Evolutionary conservation across 257 asterid genomes (phyloP).

Genomic region (Capsicum baccatum): DNA sequence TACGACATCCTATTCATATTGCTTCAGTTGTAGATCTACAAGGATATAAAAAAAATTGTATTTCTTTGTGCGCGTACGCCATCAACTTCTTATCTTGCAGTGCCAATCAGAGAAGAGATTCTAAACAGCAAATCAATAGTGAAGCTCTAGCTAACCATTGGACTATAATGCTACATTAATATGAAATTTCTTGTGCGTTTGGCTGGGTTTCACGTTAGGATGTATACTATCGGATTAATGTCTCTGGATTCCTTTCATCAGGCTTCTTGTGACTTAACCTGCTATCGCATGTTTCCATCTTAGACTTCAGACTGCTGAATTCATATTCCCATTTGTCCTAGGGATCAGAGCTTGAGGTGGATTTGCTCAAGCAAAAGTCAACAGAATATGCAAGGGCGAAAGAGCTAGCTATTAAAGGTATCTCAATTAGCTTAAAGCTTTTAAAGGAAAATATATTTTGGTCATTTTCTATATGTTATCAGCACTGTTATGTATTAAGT

Average conservation of each 20-base stretch:
- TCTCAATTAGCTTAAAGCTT: conserved; percentile 11
- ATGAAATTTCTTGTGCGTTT: background rate
- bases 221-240: background rate
- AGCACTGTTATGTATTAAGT: background rate
- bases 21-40: background rate
- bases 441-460: background rate
- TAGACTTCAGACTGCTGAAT: conserved; percentile 14
- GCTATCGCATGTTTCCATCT: background rate
- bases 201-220: background rate
- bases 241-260: background rate
- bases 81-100: conserved; percentile 4
- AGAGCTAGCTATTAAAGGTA: conserved; percentile 71
- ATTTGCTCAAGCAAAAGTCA: conserved; percentile 61
- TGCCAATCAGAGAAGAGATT: conserved; percentile 9
- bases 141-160: background rate
- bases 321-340: conserved; percentile 31
- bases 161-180: background rate
- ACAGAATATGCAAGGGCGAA: conserved; percentile 78
- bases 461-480: background rate
- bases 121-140: background rate
- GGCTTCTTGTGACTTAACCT: background rate
- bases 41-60: background rate
- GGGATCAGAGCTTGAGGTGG: conserved; percentile 77
- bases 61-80: background rate
- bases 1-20: conserved; percentile 2